Conservation (phyloP, 1,139 yeast species). For the Nakaseomyces glabratus region DNA sequence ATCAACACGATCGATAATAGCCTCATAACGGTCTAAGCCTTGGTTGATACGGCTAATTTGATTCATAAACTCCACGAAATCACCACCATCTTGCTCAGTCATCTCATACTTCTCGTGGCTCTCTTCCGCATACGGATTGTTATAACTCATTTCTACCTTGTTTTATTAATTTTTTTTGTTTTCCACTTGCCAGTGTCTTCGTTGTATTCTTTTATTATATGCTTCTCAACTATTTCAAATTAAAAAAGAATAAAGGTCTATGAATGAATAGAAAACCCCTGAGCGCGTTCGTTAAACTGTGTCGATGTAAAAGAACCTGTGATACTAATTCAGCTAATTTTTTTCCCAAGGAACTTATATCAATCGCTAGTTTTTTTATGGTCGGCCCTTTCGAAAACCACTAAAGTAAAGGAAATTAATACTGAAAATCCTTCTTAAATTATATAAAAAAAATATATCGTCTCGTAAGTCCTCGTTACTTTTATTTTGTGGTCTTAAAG, state of each 20-base stretch:
- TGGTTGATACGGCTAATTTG: constrained; percentile 76
- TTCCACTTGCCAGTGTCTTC: not conserved
- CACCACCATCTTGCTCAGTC: constrained; percentile 31
- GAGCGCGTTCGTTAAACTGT: too few relatives aligned
- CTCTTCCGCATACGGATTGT: constrained; percentile 14
- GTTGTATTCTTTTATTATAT: not conserved
- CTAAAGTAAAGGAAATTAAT: too few relatives aligned
- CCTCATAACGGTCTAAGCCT: constrained; percentile 72
- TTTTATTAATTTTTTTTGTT: constrained; percentile 1
- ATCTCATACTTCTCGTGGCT: constrained; percentile 15
- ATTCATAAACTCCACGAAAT: constrained; percentile 70
- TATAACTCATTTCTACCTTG: constrained; percentile 13
- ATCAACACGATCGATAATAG: constrained; percentile 67
- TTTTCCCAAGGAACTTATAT: too few relatives aligned
- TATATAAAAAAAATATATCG: too few relatives aligned
- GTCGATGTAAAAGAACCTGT: too few relatives aligned
- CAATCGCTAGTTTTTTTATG: too few relatives aligned
- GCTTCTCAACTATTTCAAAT: not conserved
- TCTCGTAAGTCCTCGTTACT: too few relatives aligned
- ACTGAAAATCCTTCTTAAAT: too few relatives aligned
- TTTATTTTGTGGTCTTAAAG: too few relatives aligned
- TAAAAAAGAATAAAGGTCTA: not conserved
- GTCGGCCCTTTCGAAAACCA: too few relatives aligned
- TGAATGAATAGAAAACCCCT: too few relatives aligned
- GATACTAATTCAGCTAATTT: too few relatives aligned